Evolutionary conservation across 2,329 filamentous ascomycete species (phyloP), one percentile per base, ranked within the genome.

Genomic region (Arthrobotrys pseudoclavata): DNA sequence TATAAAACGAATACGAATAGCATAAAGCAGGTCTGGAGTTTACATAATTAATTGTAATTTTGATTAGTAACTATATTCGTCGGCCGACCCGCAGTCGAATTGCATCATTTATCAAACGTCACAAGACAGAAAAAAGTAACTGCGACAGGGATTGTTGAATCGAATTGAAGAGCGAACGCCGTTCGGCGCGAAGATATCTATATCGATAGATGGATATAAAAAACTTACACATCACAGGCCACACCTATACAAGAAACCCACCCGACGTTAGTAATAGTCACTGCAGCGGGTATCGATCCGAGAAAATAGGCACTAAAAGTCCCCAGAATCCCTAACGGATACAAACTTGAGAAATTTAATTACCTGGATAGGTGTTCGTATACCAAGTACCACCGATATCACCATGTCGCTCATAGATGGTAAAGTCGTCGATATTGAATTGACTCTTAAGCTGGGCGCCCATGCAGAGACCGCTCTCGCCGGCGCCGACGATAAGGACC

Each of bases 301-400:
- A 34, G 7, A 34, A 34, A 66, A 52, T 57, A 48, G 61, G 29
- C 61, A 42, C 37, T 42, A 42, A 42, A 34, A 4, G 7, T 13
- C 12, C 37, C 18, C 42, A 45, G n/a, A 18, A 20, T 40, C 13
- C 12, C 37, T 12, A 40, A n/a, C 5, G 13, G 37, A 40, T 40
- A 5, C 10, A 12, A 45, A 45, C n/a, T n/a, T n/a, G n/a, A 26
- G 15, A 31, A n/a, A 18, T 24, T n/a, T 31, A 24, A 3, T 42
- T 83, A 82, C 87, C 87, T 9, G 88, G 89, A 82, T 91, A 91
- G 34, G 85, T 84, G 81, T 91, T 91, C 52, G 86, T 86, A 82
- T 86, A 86, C 90, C 90, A 91, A 0, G 89, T 91, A 6, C 90
- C 90, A 34, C 89, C 89, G 50, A 90, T 84, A 2, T 86, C 86